Base-by-base conservation (phyloP, 2,329 filamentous ascomycete species). In the Fusarium sp. region DNA sequence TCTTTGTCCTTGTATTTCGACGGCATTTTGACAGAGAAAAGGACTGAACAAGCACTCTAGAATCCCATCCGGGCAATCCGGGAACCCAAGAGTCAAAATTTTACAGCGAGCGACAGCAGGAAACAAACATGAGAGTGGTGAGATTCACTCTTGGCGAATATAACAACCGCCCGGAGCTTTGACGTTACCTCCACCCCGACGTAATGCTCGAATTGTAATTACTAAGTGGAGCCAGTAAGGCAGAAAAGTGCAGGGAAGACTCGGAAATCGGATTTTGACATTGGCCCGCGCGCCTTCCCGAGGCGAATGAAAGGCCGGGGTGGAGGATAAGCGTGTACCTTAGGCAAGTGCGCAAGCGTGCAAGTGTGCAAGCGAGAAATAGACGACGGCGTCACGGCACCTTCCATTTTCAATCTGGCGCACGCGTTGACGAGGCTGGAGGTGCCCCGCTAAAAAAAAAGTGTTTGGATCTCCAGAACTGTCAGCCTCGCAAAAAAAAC, bases 1-100 rank as follows among this genome's bases (percentile, higher is more conserved):
- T 88, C 85, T 79, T 89, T 88, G 80, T 90, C 88, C 79, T 90
- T 90, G 79, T 87, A 89, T 71, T 81, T 84, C 51, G 76, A 68
- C 52, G 76, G 66, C 78, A 80, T 80, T 60, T 73, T 55, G 71
- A 68, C 59, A 53, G 52, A 62, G 49, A 60, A 63, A 68, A 66
- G 30, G 62, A 68, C 51, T 50, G 52, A 68, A 63, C n/a, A 53
- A 56, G 56, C 62, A 54, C 48, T 65, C 60, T 68, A 74, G 52
- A 69, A 59, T 62, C 71, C 70, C 74, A 75, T 78, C 74, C 75
- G 75, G 66, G 50, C 56, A 59, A 74, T 77, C 76, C 76, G 77
- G 59, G 42, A 68, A 57, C 20, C 28, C 36, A 63, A 50, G 28
- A 63, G 60, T 48, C 28, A 67, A 49, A 39, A 43, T 43, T 49